Evolutionary conservation across 2,329 filamentous ascomycete genomes (phyloP).

Genomic region (Fusarium scirpi): DNA sequence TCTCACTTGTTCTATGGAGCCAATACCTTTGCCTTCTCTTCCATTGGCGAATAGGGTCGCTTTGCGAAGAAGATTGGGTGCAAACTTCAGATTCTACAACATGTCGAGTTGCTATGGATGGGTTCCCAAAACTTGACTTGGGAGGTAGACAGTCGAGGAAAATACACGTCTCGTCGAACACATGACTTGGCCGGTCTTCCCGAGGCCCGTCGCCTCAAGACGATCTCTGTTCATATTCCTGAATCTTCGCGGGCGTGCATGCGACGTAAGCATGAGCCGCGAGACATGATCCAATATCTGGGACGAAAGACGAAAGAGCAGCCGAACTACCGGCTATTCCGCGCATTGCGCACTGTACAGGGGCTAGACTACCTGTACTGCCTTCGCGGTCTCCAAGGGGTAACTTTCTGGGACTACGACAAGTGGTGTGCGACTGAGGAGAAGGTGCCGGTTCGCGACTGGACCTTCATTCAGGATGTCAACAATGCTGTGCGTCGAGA

Average conservation of each 20-base stretch:
- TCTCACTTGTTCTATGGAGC: constrained; percentile 60
- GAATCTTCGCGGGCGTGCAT: constrained; percentile 51
- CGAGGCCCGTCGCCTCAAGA: constrained; percentile 55
- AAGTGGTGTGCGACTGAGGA: constrained; percentile 23
- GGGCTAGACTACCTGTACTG: constrained; percentile 59
- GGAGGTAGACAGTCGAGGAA: constrained; percentile 18
- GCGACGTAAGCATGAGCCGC: constrained; percentile 55
- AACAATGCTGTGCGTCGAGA: constrained; percentile 38
- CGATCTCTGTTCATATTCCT: constrained; percentile 55
- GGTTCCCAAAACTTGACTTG: constrained; percentile 53
- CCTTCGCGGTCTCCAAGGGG: constrained; percentile 57
- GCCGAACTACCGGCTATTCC: constrained; percentile 54
- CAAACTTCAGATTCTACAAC: constrained; percentile 57
- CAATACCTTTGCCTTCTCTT: constrained; percentile 65
- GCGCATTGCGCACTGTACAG: constrained; percentile 57
- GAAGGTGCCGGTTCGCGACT: constrained; percentile 46
- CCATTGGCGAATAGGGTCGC: constrained; percentile 63
- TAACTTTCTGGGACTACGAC: constrained; percentile 58
- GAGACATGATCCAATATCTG: constrained; percentile 41
- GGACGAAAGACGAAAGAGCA: constrained; percentile 51
- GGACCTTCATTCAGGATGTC: constrained; percentile 47
- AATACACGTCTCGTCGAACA: constrained; percentile 55
- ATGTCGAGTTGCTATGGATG: constrained; percentile 59
- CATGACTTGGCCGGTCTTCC: constrained; percentile 52
- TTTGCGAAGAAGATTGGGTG: constrained; percentile 59